A percentile compares a stretch with the other conserved stretches of the same genome.
phyloP scores from a whole-genome alignment of 257 asterid species.

The Mentha longifolia region DNA sequence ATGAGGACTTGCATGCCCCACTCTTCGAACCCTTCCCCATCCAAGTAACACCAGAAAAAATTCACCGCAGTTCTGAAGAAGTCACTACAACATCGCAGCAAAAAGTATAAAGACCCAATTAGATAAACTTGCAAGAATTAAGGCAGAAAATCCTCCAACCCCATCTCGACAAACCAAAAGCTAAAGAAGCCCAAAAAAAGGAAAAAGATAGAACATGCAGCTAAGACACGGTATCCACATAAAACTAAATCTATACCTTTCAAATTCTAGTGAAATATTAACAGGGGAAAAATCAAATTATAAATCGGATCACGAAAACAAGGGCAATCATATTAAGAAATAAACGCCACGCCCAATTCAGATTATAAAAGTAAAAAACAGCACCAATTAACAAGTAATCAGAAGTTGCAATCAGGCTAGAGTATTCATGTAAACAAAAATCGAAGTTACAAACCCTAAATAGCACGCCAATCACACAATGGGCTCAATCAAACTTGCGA shows the following conservation, averaged over 20 bases:
- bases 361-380: not conserved
- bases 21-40: constrained; percentile 89
- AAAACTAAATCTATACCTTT: not conserved
- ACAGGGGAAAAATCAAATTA: not conserved
- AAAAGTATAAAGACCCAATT: constrained; percentile 20
- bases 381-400: not conserved
- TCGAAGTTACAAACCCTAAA: constrained; percentile 36
- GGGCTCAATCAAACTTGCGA: constrained; percentile 23
- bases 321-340: not conserved
- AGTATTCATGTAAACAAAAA: not conserved
- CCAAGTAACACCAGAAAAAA: constrained; percentile 33
- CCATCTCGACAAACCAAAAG: not conserved
- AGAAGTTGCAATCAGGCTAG: constrained; percentile 22
- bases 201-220: constrained; percentile 22
- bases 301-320: constrained; percentile 28
- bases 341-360: not conserved
- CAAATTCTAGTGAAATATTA: not conserved
- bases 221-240: not conserved
- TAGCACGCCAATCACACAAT: constrained; percentile 26
- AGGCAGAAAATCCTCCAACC: not conserved
- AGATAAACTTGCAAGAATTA: not conserved
- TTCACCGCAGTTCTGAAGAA: constrained; percentile 32
- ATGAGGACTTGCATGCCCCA: constrained; percentile 77
- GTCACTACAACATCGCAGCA: constrained; percentile 41
- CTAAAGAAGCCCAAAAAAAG: not conserved